Evolutionary conservation across 306 rosid genomes (phyloP).

Genomic region (Adenanthera pavonina): DNA sequence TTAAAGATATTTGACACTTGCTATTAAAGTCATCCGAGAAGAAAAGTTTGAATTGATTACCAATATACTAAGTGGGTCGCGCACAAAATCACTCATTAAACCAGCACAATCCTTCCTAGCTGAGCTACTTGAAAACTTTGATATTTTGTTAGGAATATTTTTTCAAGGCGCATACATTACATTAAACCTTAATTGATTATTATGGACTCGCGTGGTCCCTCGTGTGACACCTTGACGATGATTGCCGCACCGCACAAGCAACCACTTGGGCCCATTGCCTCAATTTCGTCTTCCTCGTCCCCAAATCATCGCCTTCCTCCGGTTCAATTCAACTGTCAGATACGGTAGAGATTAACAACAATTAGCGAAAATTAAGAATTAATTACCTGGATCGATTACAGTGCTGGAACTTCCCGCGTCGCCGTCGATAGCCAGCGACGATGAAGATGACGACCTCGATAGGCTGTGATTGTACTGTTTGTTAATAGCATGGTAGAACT

Average conservation of each 20-base stretch:
- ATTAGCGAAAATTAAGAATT: neutral
- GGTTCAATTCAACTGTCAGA: neutral
- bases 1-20: no score
- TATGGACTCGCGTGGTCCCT: neutral
- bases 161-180: neutral
- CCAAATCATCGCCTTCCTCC: slow-evolving; percentile 17
- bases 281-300: neutral
- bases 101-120: no score
- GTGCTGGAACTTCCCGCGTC: slow-evolving; percentile 43
- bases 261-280: slow-evolving; percentile 22
- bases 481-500: slow-evolving; percentile 59
- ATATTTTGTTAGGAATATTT: neutral
- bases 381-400: slow-evolving; percentile 58
- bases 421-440: slow-evolving; percentile 48
- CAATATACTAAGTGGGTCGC: no score
- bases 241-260: slow-evolving; percentile 23
- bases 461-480: slow-evolving; percentile 51
- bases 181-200: neutral
- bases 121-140: neutral
- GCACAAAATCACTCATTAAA: no score
- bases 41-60: no score
- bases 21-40: no score
- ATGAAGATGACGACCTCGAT: slow-evolving; percentile 51
- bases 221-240: neutral
- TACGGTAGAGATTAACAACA: neutral